A percentile compares a stretch with the other conserved stretches of the same genome.
phyloP scores from a whole-genome alignment of 148 eudicot genomes.

The Chenopodium berlandieri region DNA sequence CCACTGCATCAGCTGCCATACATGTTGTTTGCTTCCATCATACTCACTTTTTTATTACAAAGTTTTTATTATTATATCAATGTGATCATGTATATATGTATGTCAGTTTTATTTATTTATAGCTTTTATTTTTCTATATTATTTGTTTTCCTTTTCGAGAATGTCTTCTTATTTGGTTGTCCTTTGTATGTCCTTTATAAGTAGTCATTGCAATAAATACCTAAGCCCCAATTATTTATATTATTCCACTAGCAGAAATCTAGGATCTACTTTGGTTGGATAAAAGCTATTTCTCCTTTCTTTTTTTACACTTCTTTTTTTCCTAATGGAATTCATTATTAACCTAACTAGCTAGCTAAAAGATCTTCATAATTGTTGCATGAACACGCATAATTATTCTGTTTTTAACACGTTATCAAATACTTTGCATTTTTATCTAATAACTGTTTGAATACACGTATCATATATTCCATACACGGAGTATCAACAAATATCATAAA shows the following conservation, averaged over 20 bases:
- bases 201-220: not conserved
- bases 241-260: not conserved
- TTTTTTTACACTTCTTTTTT: not conserved
- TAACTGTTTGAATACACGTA: too few relatives aligned
- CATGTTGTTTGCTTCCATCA: constrained; percentile 7
- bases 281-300: not conserved
- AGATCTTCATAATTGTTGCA: too few relatives aligned
- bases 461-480: too few relatives aligned
- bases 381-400: too few relatives aligned
- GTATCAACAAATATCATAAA: too few relatives aligned
- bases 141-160: constrained; percentile 13
- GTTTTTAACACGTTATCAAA: too few relatives aligned
- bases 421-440: too few relatives aligned
- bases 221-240: not conserved
- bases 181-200: not conserved
- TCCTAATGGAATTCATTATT: not conserved
- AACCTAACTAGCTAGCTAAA: not conserved
- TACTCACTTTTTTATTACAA: not conserved
- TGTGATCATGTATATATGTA: not conserved
- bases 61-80: not conserved
- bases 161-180: constrained; percentile 7
- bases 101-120: not conserved
- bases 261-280: constrained; percentile 16
- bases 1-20: constrained; percentile 12
- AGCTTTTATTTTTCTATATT: not conserved